Evolutionary conservation across 2,329 filamentous ascomycete genomes (phyloP).

Genomic region (Fusarium verticillioides): DNA sequence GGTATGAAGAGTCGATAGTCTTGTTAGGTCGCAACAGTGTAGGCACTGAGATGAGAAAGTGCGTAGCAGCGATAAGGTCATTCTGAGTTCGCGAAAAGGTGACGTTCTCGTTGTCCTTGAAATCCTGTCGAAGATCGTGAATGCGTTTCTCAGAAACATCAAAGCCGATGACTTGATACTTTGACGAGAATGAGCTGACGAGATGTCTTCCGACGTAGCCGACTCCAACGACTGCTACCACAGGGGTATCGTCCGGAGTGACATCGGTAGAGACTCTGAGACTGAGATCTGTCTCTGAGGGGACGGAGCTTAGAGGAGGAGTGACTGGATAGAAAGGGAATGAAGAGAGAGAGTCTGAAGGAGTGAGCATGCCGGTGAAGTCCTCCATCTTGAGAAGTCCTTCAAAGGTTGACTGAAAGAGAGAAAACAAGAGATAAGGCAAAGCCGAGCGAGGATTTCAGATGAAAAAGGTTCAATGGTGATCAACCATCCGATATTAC

Average conservation of each 20-base stretch:
- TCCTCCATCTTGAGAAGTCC: accelerated
- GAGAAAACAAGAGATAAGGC: accelerated
- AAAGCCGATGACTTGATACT: neutral
- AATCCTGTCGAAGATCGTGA: neutral
- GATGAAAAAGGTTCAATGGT: neutral
- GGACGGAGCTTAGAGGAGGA: neutral
- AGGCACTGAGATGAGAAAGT: neutral
- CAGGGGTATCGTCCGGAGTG: neutral
- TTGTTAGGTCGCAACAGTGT: neutral
- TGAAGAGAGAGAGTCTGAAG: neutral
- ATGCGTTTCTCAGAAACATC: neutral
- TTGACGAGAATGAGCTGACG: neutral
- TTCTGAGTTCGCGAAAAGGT: neutral
- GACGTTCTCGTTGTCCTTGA: neutral
- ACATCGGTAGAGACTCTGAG: neutral
- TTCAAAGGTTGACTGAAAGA: neutral
- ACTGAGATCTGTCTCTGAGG: neutral
- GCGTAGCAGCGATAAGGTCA: neutral
- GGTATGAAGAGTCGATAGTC: neutral
- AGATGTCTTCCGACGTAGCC: neutral
- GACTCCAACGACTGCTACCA: neutral
- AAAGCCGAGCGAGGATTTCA: accelerated
- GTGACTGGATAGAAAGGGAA: neutral
- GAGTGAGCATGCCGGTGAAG: neutral
- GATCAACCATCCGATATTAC: accelerated